Evolutionary conservation across 2,329 filamentous ascomycete genomes (phyloP), one percentile per base, ranked within the genome.

Genomic region (Sordariomycetes sp.): DNA sequence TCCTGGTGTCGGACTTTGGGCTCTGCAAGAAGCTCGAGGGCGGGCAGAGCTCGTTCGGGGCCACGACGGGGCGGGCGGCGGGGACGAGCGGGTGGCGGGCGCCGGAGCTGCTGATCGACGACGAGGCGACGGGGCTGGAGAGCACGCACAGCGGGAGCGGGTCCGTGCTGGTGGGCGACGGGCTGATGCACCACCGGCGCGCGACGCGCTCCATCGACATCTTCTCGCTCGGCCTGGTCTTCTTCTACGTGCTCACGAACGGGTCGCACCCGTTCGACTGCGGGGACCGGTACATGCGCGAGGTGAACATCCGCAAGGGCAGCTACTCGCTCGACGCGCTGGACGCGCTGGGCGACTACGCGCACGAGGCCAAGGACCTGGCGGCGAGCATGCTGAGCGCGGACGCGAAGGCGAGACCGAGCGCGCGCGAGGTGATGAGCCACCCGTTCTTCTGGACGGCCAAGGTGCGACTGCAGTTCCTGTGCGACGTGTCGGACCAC

Each of bases 361-460:
- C 89, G 0, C 87, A 85, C 64, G 94, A 97, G 69, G 93, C 94
- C 1, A 86, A 89, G 68, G 88, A 96, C 66, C 79, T 99, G 20
- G 90, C 99, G 61, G 78, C 79, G 34, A 87, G 84, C 60, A 99
- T 99, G 94, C 72, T 87, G 32, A 68, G 72, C 40, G 73, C 76
- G 1, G 72, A 81, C 48, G 79, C 82, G 3, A 81, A 77, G 68
- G 62, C 69, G 32, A 74, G 86, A 0, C 92, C 95, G 0, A 83
- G 84, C 28, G 89, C 92, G 0, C 78, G 80, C 18, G 85, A 92
- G 34, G 88, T 97, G 59, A 83, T 97, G 78, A 85, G 89, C 1
- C 94, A 99, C 66, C 94, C 94, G 0, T 99, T 97, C 77, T 99
- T 99, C 77, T 99, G 94, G 94, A 77, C 87, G 1, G 74, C 90